A percentile compares a stretch with the other conserved stretches of the same genome.
phyloP scores from a whole-genome alignment of 257 asterid genomes.

The Nicotiana noctiflora region DNA sequence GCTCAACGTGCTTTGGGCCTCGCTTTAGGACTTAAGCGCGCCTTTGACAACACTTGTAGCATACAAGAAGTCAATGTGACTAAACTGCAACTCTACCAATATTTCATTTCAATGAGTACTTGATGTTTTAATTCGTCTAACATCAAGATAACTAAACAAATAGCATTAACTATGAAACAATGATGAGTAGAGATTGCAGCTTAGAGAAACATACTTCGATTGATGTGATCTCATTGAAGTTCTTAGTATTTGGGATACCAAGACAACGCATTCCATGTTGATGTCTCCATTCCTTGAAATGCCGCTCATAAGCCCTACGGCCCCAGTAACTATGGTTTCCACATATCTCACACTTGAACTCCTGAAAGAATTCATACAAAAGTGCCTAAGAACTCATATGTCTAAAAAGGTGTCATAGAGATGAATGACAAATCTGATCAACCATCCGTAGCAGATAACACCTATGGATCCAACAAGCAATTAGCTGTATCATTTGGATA shows the following conservation, averaged over 20 bases:
- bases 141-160: background rate
- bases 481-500: background rate
- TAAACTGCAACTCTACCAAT: background rate
- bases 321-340: constrained; percentile 99
- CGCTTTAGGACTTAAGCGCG: too few relatives aligned
- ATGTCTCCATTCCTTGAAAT: constrained; percentile 98
- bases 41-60: too few relatives aligned
- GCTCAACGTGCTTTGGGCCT: too few relatives aligned
- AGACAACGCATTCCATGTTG: constrained; percentile 99
- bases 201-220: constrained; percentile 48
- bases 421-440: background rate
- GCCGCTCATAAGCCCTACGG: constrained; percentile 98
- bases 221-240: constrained; percentile 87
- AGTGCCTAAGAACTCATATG: background rate
- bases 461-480: background rate
- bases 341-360: constrained; percentile 96
- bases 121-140: background rate
- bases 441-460: background rate
- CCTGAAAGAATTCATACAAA: constrained; percentile 37
- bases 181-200: background rate
- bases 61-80: background rate
- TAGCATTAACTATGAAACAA: background rate
- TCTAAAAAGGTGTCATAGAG: background rate
- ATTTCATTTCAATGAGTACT: background rate
- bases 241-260: constrained; percentile 94